Percentiles rank a stretch among this genome's conserved stretches.
phyloP scores from a whole-genome alignment of 2,329 filamentous ascomycete species.

The Trichoderma lentiforme region DNA sequence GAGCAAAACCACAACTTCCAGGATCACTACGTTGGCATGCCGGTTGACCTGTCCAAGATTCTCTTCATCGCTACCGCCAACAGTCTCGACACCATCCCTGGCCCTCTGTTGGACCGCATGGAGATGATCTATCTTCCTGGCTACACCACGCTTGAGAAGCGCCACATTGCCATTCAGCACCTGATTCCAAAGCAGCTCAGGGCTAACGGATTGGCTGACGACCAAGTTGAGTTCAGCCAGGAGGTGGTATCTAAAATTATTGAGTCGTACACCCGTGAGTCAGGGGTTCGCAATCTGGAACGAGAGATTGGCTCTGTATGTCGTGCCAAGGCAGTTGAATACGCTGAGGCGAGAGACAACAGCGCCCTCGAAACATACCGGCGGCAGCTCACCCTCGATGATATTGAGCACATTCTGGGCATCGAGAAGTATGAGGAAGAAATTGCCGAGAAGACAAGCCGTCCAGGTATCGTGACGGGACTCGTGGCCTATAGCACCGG shows the following conservation, averaged over 20 bases:
- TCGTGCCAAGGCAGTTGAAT: conserved; percentile 92
- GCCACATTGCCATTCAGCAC: conserved; percentile 88
- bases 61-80: conserved; percentile 98
- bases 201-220: conserved; percentile 76
- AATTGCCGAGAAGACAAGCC: conserved; percentile 78
- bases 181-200: conserved; percentile 95
- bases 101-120: conserved; percentile 94
- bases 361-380: conserved; percentile 67
- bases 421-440: conserved; percentile 95
- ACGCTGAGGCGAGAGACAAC: conserved; percentile 80
- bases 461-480: conserved; percentile 91
- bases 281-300: conserved; percentile 92
- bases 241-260: conserved; percentile 94
- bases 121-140: conserved; percentile 91
- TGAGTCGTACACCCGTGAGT: conserved; percentile 92
- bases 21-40: conserved; percentile 94
- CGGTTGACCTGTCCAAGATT: conserved; percentile 92
- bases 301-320: conserved; percentile 94
- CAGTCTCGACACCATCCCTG: conserved; percentile 86
- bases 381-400: conserved; percentile 68
- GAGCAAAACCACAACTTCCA: conserved; percentile 95
- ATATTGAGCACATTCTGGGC: conserved; percentile 86
- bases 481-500: conserved; percentile 92
- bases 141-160: conserved; percentile 96
- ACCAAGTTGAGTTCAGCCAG: conserved; percentile 72